Percentiles rank a stretch among this genome's conserved stretches.
These are phyloP conservation scores for Waltergamsia citrina DNA, from an alignment of 2,329 filamentous ascomycete genomes.

Conservation along the genomic window DNA sequence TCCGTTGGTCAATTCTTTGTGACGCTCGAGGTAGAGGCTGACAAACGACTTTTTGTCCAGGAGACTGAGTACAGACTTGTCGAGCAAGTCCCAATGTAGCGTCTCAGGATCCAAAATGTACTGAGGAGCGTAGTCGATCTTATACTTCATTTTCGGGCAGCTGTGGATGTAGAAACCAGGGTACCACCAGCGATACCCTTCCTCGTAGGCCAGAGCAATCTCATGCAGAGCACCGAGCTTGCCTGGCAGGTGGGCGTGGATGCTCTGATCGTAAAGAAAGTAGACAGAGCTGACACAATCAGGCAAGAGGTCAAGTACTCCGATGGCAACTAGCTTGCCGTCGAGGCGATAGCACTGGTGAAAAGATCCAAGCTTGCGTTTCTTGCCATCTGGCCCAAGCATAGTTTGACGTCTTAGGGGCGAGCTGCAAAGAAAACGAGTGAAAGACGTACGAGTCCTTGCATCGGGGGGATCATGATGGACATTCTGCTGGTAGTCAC, in stretches of 20 bases:
- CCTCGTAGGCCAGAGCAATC: conserved; percentile 59
- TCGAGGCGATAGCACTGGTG: conserved; percentile 78
- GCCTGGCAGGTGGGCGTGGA: conserved; percentile 60
- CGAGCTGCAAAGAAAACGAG: conserved; percentile 64
- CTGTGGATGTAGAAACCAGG: conserved; percentile 73
- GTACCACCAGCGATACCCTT: conserved; percentile 69
- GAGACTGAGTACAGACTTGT: conserved; percentile 36
- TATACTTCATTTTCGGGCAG: conserved; percentile 78
- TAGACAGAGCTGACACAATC: conserved; percentile 74
- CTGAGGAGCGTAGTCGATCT: conserved; percentile 69
- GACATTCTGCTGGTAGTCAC: conserved; percentile 66
- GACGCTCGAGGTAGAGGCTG: conserved; percentile 30
- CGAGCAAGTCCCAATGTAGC: conserved; percentile 51
- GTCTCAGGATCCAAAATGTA: conserved; percentile 62
- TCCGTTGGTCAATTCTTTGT: conserved; percentile 1
- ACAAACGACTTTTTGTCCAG: conserved; percentile 49
- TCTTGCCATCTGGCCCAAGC: conserved; percentile 35
- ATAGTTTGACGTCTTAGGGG: conserved; percentile 44
- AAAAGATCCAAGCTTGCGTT: conserved; percentile 57
- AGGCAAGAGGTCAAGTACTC: conserved; percentile 68
- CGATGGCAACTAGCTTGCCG: conserved; percentile 64
- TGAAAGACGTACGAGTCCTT: conserved; percentile 54
- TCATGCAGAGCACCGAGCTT: conserved; percentile 70
- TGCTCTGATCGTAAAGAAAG: conserved; percentile 70
- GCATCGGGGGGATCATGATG: conserved; percentile 56